Percentiles rank a stretch among this genome's conserved stretches.
Evolutionary conservation across 148 eudicot genomes (phyloP).

Genomic region (Chenopodium formosanum): DNA sequence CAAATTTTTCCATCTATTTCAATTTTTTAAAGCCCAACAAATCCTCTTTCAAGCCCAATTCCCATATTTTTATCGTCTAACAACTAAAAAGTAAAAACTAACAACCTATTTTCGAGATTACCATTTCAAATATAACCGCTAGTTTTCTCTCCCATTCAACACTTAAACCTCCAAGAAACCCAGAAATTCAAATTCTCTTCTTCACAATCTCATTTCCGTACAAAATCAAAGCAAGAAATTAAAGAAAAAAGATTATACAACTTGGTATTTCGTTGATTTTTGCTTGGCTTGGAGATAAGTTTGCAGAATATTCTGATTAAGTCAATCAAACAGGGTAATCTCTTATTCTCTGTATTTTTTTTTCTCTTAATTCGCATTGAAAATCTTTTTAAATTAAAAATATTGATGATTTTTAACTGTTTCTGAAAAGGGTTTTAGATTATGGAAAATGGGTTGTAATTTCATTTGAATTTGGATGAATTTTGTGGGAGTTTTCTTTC

Average conservation of each 20-base stretch:
- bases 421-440: background rate
- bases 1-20: no score
- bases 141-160: background rate
- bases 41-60: no score
- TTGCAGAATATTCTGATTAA: background rate
- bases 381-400: background rate
- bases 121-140: conserved; percentile 17
- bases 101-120: conserved; percentile 4
- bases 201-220: background rate
- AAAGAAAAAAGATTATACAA: background rate
- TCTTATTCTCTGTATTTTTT: background rate
- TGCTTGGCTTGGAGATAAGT: background rate
- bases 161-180: conserved; percentile 11
- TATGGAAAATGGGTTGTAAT: background rate
- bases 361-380: background rate
- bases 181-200: background rate
- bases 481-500: background rate
- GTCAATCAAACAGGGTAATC: background rate
- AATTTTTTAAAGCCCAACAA: no score
- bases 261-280: background rate
- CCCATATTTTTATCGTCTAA: no score
- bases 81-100: no score
- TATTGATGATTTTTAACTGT: background rate
- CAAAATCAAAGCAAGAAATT: background rate
- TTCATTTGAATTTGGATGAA: background rate